Conservation (phyloP, 2,329 filamentous ascomycete genomes). For the Alternaria triticimaculans region DNA sequence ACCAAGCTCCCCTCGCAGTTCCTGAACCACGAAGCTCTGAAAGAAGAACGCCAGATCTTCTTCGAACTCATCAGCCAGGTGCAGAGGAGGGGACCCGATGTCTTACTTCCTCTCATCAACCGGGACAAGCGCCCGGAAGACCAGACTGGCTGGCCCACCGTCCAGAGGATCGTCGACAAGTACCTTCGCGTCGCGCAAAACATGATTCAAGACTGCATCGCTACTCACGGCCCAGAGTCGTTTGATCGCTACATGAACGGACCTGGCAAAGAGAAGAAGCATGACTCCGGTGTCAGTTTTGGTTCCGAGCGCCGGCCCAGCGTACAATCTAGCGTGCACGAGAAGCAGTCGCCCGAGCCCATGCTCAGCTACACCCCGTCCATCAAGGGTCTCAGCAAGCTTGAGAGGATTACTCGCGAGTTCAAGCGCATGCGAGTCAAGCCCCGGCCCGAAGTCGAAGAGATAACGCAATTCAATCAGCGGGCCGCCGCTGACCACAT, state of each 20-base stretch:
- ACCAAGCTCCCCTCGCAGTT: constrained; percentile 56
- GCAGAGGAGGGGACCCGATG: constrained; percentile 61
- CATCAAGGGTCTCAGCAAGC: constrained; percentile 53
- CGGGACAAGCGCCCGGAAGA: constrained; percentile 61
- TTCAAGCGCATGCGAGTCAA: constrained; percentile 64
- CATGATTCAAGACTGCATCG: constrained; percentile 65
- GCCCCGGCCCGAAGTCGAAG: constrained; percentile 58
- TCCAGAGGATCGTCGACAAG: constrained; percentile 59
- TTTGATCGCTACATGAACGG: constrained; percentile 42
- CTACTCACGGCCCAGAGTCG: constrained; percentile 51
- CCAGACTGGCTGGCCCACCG: constrained; percentile 62
- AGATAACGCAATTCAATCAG: constrained; percentile 49
- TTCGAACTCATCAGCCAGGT: constrained; percentile 67
- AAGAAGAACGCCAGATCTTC: constrained; percentile 65
- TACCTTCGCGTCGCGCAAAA: constrained; percentile 66
- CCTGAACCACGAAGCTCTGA: constrained; percentile 60
- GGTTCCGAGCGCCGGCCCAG: constrained; percentile 47
- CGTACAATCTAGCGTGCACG: constrained; percentile 32
- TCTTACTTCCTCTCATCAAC: constrained; percentile 61
- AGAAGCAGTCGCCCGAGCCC: constrained; percentile 31
- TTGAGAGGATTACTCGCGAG: constrained; percentile 67
- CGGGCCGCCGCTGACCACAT: constrained; percentile 23
- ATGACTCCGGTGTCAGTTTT: constrained; percentile 70
- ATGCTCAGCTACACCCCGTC: constrained; percentile 23
- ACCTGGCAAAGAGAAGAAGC: constrained; percentile 60